A percentile compares a stretch with the other conserved stretches of the same genome.
Evolutionary conservation across 176 grass and related monocot species (phyloP).

Genomic region (Bolboschoenus planiculmis): DNA sequence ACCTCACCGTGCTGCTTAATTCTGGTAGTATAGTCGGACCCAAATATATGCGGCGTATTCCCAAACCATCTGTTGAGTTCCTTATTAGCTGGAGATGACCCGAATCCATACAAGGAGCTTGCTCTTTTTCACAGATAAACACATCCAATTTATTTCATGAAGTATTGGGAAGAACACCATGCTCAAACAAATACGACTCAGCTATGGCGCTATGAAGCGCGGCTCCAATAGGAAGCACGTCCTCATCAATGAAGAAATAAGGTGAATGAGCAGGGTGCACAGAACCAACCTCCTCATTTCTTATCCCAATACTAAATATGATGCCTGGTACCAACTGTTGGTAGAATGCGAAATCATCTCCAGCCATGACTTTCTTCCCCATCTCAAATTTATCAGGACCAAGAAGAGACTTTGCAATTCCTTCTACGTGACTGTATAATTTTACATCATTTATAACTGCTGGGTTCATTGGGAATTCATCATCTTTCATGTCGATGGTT

Average conservation of each 20-base stretch:
- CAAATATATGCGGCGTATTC: not conserved
- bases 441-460: conserved; percentile 68
- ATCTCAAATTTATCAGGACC: conserved; percentile 57
- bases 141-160: not conserved
- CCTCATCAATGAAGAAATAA: conserved; percentile 70
- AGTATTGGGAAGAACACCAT: not conserved
- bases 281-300: conserved; percentile 50
- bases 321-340: conserved; percentile 64
- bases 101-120: not conserved
- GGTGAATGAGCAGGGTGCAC: conserved; percentile 50
- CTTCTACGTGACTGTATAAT: conserved; percentile 54
- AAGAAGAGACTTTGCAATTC: conserved; percentile 41
- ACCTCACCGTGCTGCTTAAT: not conserved
- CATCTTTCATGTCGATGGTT: conserved; percentile 15
- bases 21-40: not conserved
- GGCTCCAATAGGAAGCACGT: conserved; percentile 56
- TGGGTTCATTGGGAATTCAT: conserved; percentile 54
- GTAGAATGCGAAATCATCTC: conserved; percentile 92
- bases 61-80: not conserved
- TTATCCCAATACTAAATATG: conserved; percentile 58
- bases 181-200: conserved; percentile 45
- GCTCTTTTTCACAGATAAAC: not conserved
- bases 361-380: conserved; percentile 75
- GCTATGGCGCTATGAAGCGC: conserved; percentile 52
- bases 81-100: not conserved